Percentiles rank a stretch among this genome's conserved stretches.
phyloP scores from a whole-genome alignment of 176 grass and related monocot genomes.

The Carex pumila region DNA sequence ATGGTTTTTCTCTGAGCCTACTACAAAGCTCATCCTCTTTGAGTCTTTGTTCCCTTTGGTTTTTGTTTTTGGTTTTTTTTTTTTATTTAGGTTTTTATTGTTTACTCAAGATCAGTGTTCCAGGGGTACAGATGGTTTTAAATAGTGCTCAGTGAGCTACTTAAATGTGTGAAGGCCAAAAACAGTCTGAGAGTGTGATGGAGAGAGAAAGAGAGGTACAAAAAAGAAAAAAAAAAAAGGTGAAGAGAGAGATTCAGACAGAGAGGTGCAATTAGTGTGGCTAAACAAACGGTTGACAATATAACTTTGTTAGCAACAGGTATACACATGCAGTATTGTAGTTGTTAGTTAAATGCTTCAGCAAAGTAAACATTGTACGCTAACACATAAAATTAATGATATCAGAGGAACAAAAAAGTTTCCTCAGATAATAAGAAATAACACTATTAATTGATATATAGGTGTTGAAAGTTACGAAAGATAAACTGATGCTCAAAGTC shows the following conservation, averaged over 20 bases:
- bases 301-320: not conserved
- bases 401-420: too few species aligned
- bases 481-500: too few species aligned
- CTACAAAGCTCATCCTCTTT: constrained; percentile 14
- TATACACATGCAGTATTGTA: not conserved
- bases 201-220: not conserved
- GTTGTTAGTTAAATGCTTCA: not conserved
- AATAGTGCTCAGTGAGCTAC: not conserved
- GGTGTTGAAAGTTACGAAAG: too few species aligned
- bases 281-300: not conserved
- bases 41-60: not conserved
- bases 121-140: not conserved
- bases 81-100: not conserved
- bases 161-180: constrained; percentile 12
- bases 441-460: too few species aligned
- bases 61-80: not conserved
- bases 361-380: too few species aligned
- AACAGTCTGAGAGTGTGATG: not conserved
- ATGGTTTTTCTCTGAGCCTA: constrained; percentile 3
- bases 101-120: not conserved
- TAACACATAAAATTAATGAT: too few species aligned
- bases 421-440: too few species aligned
- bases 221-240: not conserved
- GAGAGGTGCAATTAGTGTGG: constrained; percentile 13
- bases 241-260: not conserved